Conservation (phyloP, 345 rosid species). For the Populus nigra region DNA sequence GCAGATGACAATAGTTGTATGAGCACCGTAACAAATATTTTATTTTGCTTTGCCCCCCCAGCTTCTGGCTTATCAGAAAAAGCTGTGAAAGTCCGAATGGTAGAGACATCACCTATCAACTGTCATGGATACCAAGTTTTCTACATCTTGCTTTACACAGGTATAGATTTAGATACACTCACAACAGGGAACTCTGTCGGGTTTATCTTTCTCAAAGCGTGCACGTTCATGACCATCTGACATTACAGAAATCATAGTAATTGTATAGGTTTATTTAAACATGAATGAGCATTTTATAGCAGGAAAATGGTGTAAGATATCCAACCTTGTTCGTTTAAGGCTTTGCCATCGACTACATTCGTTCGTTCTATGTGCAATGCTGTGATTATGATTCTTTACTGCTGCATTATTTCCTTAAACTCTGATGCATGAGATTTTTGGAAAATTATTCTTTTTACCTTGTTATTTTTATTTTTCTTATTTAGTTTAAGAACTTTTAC, state of each 20-base stretch:
- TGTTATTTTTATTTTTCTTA: too few species aligned
- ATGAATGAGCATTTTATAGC: background rate
- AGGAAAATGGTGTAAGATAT: background rate
- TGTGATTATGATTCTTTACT: background rate
- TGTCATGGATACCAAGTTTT: constrained; percentile 8
- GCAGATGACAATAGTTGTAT: background rate
- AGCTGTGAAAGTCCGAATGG: constrained; percentile 5
- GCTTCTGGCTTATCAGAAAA: constrained; percentile 45
- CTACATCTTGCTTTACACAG: background rate
- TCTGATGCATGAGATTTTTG: background rate
- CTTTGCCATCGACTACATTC: background rate
- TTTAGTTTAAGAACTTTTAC: too few species aligned
- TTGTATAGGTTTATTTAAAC: background rate
- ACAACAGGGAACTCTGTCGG: constrained; percentile 4
- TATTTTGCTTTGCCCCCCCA: constrained; percentile 11
- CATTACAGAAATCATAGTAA: background rate
- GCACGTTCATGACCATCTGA: background rate
- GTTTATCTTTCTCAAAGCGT: background rate
- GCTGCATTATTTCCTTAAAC: background rate
- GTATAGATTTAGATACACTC: constrained; percentile 7
- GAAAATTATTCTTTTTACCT: too few species aligned
- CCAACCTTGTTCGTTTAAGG: background rate
- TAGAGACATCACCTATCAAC: background rate
- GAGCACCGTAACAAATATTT: background rate
- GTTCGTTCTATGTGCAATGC: background rate